A percentile compares a stretch with the other conserved stretches of the same genome.
Evolutionary conservation across 2,329 filamentous ascomycete species (phyloP).

Genomic region (Fusarium chuoi): DNA sequence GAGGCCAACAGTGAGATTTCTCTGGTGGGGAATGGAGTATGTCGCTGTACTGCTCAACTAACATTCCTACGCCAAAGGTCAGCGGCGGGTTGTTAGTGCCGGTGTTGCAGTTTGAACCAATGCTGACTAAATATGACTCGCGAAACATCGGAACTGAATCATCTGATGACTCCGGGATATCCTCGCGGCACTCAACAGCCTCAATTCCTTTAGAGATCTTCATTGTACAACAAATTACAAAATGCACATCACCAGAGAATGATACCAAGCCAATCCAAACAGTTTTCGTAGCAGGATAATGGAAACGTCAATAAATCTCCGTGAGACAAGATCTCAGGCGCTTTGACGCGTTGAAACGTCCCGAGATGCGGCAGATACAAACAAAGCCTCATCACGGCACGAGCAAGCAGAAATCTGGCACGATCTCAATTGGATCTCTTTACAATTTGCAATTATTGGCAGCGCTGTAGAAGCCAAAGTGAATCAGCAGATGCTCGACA

Average conservation of each 20-base stretch:
- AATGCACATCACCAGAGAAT: not conserved
- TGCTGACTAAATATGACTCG: conserved; percentile 3
- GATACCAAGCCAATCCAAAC: no score
- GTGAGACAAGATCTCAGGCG: conserved; percentile 4
- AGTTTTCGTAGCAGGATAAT: not conserved
- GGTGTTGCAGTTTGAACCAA: not conserved
- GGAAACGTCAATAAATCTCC: not conserved
- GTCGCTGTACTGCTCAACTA: not conserved
- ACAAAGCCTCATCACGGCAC: not conserved
- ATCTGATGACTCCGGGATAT: conserved; percentile 14
- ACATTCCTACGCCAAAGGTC: accelerated
- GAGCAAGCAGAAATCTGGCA: not conserved
- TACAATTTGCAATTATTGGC: not conserved
- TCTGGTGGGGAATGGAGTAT: not conserved
- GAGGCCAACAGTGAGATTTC: not conserved
- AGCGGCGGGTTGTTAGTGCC: not conserved
- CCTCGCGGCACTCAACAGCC: conserved; percentile 1
- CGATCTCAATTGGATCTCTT: not conserved
- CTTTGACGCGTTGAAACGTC: conserved; percentile 1
- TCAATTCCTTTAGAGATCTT: not conserved
- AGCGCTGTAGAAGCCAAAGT: not conserved
- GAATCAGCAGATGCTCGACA: conserved; percentile 15
- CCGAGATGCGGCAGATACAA: conserved; percentile 15
- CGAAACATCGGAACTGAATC: conserved; percentile 20
- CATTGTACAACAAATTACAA: no score